Conservation (phyloP, 75 land plant genomes). For the Sequoiadendron giganteum region DNA sequence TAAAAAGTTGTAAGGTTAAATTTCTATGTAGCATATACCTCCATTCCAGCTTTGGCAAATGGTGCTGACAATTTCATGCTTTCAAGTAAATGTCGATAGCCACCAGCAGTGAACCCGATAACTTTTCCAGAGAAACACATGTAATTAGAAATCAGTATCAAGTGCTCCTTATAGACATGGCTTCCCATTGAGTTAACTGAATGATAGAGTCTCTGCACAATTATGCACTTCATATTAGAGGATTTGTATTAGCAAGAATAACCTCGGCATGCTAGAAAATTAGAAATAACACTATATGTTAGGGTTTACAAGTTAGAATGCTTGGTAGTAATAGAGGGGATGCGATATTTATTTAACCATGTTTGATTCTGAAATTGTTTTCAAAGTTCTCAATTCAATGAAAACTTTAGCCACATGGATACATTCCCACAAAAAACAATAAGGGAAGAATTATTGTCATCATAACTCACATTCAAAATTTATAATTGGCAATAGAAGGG, state of each 20-base stretch:
- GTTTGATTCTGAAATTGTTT: too few relatives aligned
- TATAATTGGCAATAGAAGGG: neutral
- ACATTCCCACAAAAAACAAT: neutral
- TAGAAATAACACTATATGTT: neutral
- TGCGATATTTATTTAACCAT: neutral
- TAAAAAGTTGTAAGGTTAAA: neutral
- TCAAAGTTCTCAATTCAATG: too few relatives aligned
- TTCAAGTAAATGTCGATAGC: constrained; percentile 57
- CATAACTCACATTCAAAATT: neutral
- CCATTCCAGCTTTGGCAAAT: constrained; percentile 65
- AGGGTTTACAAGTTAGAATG: neutral
- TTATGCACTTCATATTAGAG: neutral
- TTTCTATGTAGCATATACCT: constrained; percentile 40
- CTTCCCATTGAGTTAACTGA: constrained; percentile 58
- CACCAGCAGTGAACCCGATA: constrained; percentile 71
- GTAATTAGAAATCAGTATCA: constrained; percentile 61
- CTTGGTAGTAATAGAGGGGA: neutral
- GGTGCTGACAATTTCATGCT: constrained; percentile 67
- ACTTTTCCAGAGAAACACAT: constrained; percentile 78
- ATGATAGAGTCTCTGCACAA: constrained; percentile 57
- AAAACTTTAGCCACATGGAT: neutral
- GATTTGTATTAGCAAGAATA: neutral
- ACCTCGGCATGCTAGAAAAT: neutral
- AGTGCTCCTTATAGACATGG: constrained; percentile 62
- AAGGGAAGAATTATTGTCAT: neutral